Conservation (phyloP, 495 filamentous ascomycete genomes). For the Xylaria venustula region DNA sequence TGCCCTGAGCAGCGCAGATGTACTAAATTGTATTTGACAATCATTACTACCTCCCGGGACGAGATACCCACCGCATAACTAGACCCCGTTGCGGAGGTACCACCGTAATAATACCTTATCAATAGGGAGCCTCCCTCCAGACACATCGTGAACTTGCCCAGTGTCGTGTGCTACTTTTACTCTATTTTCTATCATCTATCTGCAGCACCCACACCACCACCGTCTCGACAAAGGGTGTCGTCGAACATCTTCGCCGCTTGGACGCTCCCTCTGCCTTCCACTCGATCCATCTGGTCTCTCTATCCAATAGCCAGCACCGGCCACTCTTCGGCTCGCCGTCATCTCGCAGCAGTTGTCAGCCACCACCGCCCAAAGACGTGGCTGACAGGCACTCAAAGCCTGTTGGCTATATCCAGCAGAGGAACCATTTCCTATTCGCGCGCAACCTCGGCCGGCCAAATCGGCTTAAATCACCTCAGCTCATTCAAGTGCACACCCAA, state of each 20-base stretch:
- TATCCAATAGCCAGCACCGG: not conserved
- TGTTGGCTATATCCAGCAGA: not conserved
- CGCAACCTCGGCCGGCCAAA: not conserved
- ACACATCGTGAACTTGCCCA: constrained; percentile 7
- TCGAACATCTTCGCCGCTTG: not conserved
- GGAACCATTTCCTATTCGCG: not conserved
- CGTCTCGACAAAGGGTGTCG: not conserved
- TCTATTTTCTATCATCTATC: not conserved
- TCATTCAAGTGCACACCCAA: not conserved
- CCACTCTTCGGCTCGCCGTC: not conserved
- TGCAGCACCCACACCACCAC: not conserved
- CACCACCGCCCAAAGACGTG: not conserved
- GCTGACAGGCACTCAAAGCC: not conserved
- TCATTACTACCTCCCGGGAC: constrained; percentile 3
- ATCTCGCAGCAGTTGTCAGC: not conserved
- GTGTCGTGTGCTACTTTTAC: constrained; percentile 4
- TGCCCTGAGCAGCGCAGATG: not conserved
- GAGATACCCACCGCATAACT: not conserved
- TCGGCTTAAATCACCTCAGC: not conserved
- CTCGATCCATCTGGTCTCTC: not conserved
- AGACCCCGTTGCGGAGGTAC: not conserved
- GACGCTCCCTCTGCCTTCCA: not conserved
- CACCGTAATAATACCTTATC: constrained; percentile 7
- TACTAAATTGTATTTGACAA: constrained; percentile 10
- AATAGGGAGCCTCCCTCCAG: constrained; percentile 7